These are phyloP conservation scores for Apiospora hydei DNA, from an alignment of 2,329 filamentous ascomycete species.

Conservation along the genomic window DNA sequence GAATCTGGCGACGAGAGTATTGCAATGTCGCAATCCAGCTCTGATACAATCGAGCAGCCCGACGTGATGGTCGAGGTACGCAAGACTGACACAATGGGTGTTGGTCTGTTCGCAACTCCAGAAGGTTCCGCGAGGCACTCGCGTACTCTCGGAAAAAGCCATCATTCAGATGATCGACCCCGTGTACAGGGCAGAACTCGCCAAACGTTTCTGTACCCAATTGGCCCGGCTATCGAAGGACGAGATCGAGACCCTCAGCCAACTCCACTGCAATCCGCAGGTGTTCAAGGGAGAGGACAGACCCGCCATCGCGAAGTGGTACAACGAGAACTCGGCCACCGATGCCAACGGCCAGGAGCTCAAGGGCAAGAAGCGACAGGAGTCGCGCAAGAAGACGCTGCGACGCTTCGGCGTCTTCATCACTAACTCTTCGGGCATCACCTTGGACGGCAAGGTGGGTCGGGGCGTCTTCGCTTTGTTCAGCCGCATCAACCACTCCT, in stretches of 20 bases:
- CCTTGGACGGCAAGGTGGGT: background rate
- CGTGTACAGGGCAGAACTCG: background rate
- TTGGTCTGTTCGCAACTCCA: constrained; percentile 7
- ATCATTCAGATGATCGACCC: background rate
- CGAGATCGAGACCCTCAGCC: background rate
- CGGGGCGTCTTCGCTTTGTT: constrained; percentile 17
- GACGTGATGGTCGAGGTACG: constrained; percentile 7
- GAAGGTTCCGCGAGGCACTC: background rate
- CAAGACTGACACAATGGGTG: background rate
- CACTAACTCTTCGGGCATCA: background rate
- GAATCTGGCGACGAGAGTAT: background rate
- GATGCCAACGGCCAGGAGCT: background rate
- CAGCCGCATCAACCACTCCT: constrained; percentile 26
- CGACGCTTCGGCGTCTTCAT: background rate
- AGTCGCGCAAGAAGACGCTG: constrained; percentile 12
- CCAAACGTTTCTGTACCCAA: background rate
- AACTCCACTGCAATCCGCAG: background rate
- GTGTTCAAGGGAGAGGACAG: background rate
- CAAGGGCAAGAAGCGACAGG: constrained; percentile 13
- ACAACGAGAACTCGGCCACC: background rate
- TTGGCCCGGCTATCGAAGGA: background rate
- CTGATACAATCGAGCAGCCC: too few relatives aligned
- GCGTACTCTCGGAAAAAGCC: background rate
- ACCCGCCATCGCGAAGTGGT: background rate
- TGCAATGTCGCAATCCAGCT: background rate